phyloP scores from a whole-genome alignment of 2,329 filamentous ascomycete species.

The Daldinia eschscholtzii region DNA sequence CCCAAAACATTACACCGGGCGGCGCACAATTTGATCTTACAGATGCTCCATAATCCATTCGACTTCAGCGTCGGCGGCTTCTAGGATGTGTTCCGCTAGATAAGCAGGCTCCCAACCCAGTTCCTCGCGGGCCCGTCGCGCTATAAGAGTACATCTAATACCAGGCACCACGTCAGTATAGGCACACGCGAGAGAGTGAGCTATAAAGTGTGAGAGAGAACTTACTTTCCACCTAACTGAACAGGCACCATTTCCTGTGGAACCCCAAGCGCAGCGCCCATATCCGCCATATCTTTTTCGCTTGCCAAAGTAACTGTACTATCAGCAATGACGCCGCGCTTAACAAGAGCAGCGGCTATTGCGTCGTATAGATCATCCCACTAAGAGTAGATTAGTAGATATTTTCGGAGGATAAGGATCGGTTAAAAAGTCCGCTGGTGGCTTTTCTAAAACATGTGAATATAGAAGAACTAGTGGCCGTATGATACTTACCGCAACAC shows the following conservation, averaged over 20 bases:
- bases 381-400: conserved; percentile 20
- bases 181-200: neutral
- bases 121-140: conserved; percentile 54
- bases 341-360: conserved; percentile 58
- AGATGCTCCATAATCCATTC: conserved; percentile 43
- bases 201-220: conserved; percentile 4
- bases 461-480: neutral
- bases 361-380: conserved; percentile 65
- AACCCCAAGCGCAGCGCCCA: conserved; percentile 57
- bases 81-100: conserved; percentile 60
- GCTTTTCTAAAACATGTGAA: neutral
- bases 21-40: neutral
- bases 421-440: neutral
- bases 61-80: conserved; percentile 61
- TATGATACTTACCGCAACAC: conserved; percentile 51
- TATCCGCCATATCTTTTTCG: conserved; percentile 54
- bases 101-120: conserved; percentile 63
- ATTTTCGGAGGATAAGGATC: neutral
- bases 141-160: conserved; percentile 58
- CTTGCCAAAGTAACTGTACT: conserved; percentile 54
- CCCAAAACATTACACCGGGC: conserved; percentile 19
- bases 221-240: conserved; percentile 60
- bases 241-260: conserved; percentile 55
- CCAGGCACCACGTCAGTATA: neutral
- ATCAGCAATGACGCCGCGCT: conserved; percentile 56